Percentiles rank a stretch among this genome's conserved stretches.
These are phyloP conservation scores for Podaxis rugospora DNA, from an alignment of 768 basidiomycete species.

Conservation along the genomic window DNA sequence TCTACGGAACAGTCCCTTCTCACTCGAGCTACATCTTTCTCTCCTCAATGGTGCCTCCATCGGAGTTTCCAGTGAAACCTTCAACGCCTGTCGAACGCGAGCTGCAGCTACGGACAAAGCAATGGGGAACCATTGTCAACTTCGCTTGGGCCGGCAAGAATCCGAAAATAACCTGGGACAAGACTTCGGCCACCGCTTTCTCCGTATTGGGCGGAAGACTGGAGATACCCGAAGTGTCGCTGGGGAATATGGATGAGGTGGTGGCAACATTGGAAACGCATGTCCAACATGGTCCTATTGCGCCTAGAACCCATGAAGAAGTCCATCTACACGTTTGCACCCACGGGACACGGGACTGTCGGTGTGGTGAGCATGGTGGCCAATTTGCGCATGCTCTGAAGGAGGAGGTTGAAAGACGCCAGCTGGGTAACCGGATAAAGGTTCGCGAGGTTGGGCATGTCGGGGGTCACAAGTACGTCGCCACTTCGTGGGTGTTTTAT, in stretches of 20 bases:
- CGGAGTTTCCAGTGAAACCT: constrained; percentile 41
- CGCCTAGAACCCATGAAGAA: constrained; percentile 17
- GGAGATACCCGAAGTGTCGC: constrained; percentile 42
- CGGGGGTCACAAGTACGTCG: constrained; percentile 76
- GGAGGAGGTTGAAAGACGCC: constrained; percentile 43
- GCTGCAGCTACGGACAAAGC: constrained; percentile 37
- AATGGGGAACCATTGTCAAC: constrained; percentile 57
- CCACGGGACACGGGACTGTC: constrained; percentile 73
- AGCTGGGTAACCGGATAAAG: constrained; percentile 29
- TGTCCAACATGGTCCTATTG: constrained; percentile 13
- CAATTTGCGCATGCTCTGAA: constrained; percentile 50
- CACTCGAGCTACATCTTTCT: constrained; percentile 57
- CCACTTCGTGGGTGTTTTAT: constrained; percentile 6
- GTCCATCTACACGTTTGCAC: constrained; percentile 69
- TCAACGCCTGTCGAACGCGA: constrained; percentile 47
- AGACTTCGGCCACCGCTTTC: constrained; percentile 45
- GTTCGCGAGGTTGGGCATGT: constrained; percentile 74
- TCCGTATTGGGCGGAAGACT: constrained; percentile 41
- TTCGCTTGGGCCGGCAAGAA: constrained; percentile 44
- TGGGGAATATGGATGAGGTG: constrained; percentile 48
- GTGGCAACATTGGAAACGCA: constrained; percentile 31
- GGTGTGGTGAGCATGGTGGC: constrained; percentile 67
- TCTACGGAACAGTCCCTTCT: constrained; percentile 47
- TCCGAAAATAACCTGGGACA: background rate
- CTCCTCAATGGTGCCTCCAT: constrained; percentile 44